phyloP scores from a whole-genome alignment of 2,329 filamentous ascomycete genomes.

The Trichoderma harzianum region DNA sequence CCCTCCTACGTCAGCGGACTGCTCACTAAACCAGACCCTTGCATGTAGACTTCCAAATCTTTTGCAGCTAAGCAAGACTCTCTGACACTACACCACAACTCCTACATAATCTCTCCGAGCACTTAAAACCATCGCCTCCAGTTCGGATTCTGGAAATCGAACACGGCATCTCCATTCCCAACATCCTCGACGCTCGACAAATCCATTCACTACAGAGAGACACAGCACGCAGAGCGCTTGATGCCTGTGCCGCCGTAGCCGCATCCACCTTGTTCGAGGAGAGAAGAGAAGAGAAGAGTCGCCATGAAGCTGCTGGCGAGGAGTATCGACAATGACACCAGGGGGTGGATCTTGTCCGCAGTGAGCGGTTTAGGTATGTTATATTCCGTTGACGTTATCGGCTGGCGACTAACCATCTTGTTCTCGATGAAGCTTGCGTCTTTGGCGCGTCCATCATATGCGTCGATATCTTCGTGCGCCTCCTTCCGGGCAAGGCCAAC shows the following conservation, averaged over 20 bases:
- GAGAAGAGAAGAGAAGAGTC: conserved; percentile 34
- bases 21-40: background rate
- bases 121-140: background rate
- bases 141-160: background rate
- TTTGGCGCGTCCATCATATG: conserved; percentile 82
- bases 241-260: conserved; percentile 8
- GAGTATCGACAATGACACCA: conserved; percentile 70
- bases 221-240: background rate
- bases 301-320: conserved; percentile 38
- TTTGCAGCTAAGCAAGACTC: background rate
- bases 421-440: conserved; percentile 52
- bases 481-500: conserved; percentile 67
- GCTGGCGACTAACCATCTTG: background rate
- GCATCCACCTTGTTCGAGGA: background rate
- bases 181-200: background rate
- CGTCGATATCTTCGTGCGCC: conserved; percentile 72
- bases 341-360: conserved; percentile 89
- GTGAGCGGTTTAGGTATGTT: conserved; percentile 69
- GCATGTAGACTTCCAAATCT: background rate
- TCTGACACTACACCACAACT: background rate
- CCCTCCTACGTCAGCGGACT: conserved; percentile 16
- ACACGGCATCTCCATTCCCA: too few relatives aligned
- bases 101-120: background rate
- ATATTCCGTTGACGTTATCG: background rate
- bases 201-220: background rate